Evolutionary conservation across 208 protist species (phyloP), one percentile per base, ranked within the genome.

Genomic region (Borovskyia barvae): DNA sequence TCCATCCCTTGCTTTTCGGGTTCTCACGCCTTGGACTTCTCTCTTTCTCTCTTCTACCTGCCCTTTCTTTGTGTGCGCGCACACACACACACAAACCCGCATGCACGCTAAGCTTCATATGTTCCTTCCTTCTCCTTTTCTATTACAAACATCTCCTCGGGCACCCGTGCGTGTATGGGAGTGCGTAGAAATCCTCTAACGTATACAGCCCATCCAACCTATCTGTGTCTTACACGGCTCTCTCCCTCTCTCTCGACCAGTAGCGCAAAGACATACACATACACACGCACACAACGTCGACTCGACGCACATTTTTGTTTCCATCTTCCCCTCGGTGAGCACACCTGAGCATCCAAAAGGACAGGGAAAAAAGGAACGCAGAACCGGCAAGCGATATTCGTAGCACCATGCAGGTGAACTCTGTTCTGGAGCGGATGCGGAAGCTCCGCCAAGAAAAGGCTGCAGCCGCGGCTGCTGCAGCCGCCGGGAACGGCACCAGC

Each of bases 361-460:
- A n/a, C n/a, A n/a, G n/a, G 30, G 30, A 29, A 17, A 48, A 48
- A 26, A 48, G 30, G 30, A 48, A 48, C 6, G n/a, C 5, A 17
- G 6, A 45, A 45, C 24, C 8, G 4, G 5, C 9, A 19, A 5
- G n/a, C 40, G 24, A 17, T 5, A 15, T n/a, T n/a, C n/a, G n/a
- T n/a, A n/a, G 5, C 22, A 30, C 30, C 14, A 64, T 66, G 54
- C 49, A 68, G 37, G 61, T 75, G 55, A 75, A 62, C 45, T 63
- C 60, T 14, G 26, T 77, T 3, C 50, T 82, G 15, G 75, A 82
- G 55, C 57, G 61, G 11, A 75, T 82, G 65, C 69, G 75, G 30
- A 72, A 71, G 65, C 52, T 69, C 60, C 65, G 64, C 19, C 70
- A 82, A 53, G 61, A 77, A 58, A 63, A 61, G 36, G 75, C 54